Base-by-base conservation (phyloP, 2,329 filamentous ascomycete species). In the Colletotrichum sp. region DNA sequence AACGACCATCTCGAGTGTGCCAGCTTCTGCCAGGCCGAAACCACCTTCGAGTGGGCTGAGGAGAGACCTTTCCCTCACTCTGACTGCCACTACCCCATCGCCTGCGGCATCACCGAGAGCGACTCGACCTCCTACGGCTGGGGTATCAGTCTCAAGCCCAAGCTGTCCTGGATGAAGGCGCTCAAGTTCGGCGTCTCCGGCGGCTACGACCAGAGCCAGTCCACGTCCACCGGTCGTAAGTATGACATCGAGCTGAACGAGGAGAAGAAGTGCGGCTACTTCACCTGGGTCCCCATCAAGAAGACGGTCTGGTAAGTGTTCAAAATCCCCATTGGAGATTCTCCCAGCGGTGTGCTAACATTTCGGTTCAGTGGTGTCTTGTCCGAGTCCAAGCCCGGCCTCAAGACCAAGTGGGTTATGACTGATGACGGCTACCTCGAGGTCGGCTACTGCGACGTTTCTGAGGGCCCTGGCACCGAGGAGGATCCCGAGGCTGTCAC, bases 51-150 rank as follows among this genome's bases (percentile, higher is more conserved):
- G 13, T 79, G 72, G 69, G 77, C 71, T 80, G 44, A 85, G 36
- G 32, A 86, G 30, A 49, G 84, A 82, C 84, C 84, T 82, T 75
- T 85, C 82, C 82, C 71, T 81, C 80, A 72, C 82, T 86, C 62
- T 80, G 82, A 78, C 79, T 83, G 70, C 79, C 82, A 77, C 82
- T 81, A 5, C 81, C 84, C 84, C 79, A 82, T 13, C 80, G 80
- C 76, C 79, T 83, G 24, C 82, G 81, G 44, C 78, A 81, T 76
- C 81, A 12, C 49, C 3, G 67, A 79, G 44, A 81, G 67, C 78
- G 82, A 49, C 81, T 81, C 84, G 76, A 84, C 12, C n/a, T 69
- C 16, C 8, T 60, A 65, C 13, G 81, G 82, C 6, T 81, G 81
- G 67, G 80, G 78, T 2, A 81, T 82, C 81, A 84, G 82, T 59